Conservation (phyloP, 2,329 filamentous ascomycete genomes). For the Periconia macrospinosa region DNA sequence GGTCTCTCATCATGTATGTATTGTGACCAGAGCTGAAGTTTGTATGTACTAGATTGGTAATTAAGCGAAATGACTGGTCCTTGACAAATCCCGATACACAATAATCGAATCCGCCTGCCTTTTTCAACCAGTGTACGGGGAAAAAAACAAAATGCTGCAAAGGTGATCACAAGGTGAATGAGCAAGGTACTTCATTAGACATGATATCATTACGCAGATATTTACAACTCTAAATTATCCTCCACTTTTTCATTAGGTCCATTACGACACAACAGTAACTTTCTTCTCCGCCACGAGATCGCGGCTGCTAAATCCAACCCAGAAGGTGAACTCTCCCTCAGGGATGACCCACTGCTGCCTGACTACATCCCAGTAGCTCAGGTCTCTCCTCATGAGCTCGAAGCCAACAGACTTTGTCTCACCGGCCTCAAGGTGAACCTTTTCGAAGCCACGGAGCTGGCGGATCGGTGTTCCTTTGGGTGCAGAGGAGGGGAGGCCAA, state of each 20-base stretch:
- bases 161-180: background rate
- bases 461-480: constrained; percentile 59
- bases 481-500: constrained; percentile 56
- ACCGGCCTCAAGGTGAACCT: constrained; percentile 14
- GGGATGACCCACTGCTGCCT: constrained; percentile 22
- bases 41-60: too few species aligned
- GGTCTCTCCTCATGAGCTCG: constrained; percentile 17
- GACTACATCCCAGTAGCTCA: constrained; percentile 24
- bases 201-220: background rate
- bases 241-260: background rate
- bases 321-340: constrained; percentile 30
- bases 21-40: too few species aligned
- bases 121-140: too few species aligned
- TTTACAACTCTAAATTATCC: background rate
- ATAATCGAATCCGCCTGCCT: too few species aligned
- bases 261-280: constrained; percentile 1
- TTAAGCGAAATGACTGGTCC: too few species aligned
- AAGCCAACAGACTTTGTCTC: constrained; percentile 15
- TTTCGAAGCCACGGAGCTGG: constrained; percentile 50
- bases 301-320: constrained; percentile 3
- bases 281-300: background rate
- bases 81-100: too few species aligned
- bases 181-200: background rate
- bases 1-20: too few species aligned
- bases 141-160: background rate